A percentile compares a stretch with the other conserved stretches of the same genome.
Conservation (phyloP, 768 basidiomycete genomes). For the Boletus fagicola region DNA sequence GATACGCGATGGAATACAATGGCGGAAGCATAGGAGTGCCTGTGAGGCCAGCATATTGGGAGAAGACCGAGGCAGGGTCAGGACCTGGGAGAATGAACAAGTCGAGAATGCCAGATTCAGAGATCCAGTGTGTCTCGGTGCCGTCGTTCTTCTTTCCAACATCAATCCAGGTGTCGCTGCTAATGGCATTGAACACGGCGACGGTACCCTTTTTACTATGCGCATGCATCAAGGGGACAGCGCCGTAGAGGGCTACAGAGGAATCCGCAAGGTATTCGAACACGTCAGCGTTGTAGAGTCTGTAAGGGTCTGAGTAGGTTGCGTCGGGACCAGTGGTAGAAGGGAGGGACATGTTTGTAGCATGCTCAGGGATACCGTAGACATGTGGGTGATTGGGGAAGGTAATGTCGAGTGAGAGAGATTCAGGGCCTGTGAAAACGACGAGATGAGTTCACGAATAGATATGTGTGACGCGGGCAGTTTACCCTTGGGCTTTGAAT, state of each 20-base stretch:
- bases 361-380: slow-evolving; percentile 97
- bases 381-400: slow-evolving; percentile 91
- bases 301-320: slow-evolving; percentile 85
- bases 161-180: slow-evolving; percentile 95
- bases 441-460: slow-evolving; percentile 1
- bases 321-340: slow-evolving; percentile 79
- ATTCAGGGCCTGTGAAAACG: slow-evolving; percentile 81
- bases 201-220: slow-evolving; percentile 87
- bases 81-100: slow-evolving; percentile 93
- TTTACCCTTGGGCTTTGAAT: slow-evolving; percentile 92
- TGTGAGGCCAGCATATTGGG: slow-evolving; percentile 81
- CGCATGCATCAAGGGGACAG: slow-evolving; percentile 91
- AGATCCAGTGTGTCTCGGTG: slow-evolving; percentile 93
- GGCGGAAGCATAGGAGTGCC: slow-evolving; percentile 88
- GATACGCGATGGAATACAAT: slow-evolving; percentile 89
- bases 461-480: not conserved
- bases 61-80: slow-evolving; percentile 75
- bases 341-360: slow-evolving; percentile 85
- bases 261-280: slow-evolving; percentile 91
- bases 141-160: slow-evolving; percentile 58
- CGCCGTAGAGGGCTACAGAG: slow-evolving; percentile 82
- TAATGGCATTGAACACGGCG: slow-evolving; percentile 83
- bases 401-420: slow-evolving; percentile 84
- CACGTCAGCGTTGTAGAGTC: slow-evolving; percentile 93
- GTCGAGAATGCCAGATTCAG: slow-evolving; percentile 95